Conservation (phyloP, 495 filamentous ascomycete genomes). For the Podospora bellae-mahoneyi region DNA sequence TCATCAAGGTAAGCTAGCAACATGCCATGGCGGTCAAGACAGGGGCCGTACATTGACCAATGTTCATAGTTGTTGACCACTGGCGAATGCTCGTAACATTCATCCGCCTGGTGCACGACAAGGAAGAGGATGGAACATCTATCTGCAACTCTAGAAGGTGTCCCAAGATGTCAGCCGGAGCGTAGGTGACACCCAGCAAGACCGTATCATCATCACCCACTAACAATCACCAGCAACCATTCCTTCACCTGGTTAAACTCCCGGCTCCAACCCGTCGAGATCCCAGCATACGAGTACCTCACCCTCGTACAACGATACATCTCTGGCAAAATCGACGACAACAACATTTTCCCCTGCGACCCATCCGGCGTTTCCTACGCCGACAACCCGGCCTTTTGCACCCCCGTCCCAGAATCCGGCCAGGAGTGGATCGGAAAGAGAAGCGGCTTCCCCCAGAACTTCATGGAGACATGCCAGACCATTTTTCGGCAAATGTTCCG, state of each 20-base stretch:
- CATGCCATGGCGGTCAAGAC: constrained; percentile 3
- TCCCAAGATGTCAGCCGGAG: constrained; percentile 86
- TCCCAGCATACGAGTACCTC: constrained; percentile 82
- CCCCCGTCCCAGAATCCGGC: constrained; percentile 56
- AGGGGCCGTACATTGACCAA: neutral
- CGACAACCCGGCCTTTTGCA: constrained; percentile 53
- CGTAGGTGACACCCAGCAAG: constrained; percentile 54
- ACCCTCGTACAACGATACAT: constrained; percentile 94
- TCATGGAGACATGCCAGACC: constrained; percentile 81
- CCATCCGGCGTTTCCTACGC: constrained; percentile 55
- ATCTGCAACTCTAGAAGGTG: constrained; percentile 82
- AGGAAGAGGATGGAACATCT: constrained; percentile 66
- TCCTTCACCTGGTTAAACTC: constrained; percentile 91
- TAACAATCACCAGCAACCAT: constrained; percentile 57
- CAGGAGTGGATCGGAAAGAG: constrained; percentile 75
- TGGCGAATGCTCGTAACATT: constrained; percentile 79
- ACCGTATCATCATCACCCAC: neutral
- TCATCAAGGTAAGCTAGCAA: constrained; percentile 69
- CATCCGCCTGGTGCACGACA: constrained; percentile 76
- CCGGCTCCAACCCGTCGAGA: constrained; percentile 60
- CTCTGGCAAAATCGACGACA: constrained; percentile 82
- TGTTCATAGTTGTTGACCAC: constrained; percentile 75
- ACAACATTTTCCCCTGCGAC: constrained; percentile 79
- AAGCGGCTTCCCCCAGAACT: constrained; percentile 82
- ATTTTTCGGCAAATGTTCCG: constrained; percentile 98